These are phyloP conservation scores for Hymenoscyphus linearis DNA, from an alignment of 2,329 filamentous ascomycete genomes.

Conservation along the genomic window DNA sequence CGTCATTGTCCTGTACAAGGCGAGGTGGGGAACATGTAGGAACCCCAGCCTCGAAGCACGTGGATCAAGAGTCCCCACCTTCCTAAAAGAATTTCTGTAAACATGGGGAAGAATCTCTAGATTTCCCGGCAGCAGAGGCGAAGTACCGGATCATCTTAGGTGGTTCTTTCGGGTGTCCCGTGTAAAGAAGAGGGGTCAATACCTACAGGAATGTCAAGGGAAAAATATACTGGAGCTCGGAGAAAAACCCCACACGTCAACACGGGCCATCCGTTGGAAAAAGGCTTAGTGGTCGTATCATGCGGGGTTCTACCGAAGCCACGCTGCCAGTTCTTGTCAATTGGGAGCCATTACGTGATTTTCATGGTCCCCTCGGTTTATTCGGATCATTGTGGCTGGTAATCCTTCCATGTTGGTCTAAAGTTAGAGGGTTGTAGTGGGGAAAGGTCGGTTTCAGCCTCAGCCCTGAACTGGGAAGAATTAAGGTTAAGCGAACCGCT, in stretches of 20 bases:
- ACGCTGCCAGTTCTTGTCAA: neutral
- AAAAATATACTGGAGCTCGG: neutral
- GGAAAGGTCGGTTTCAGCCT: neutral
- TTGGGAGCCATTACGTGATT: neutral
- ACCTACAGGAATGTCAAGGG: neutral
- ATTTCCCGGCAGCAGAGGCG: neutral
- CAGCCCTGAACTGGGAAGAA: neutral
- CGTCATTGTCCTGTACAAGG: neutral
- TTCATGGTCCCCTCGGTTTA: neutral
- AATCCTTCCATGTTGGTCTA: neutral
- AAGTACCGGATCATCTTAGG: neutral
- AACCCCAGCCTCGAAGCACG: neutral
- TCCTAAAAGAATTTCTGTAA: neutral
- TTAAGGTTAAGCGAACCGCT: neutral
- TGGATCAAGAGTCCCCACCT: neutral
- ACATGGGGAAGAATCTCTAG: neutral
- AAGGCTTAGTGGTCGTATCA: neutral
- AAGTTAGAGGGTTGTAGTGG: neutral
- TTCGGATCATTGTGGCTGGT: neutral
- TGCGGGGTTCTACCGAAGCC: neutral
- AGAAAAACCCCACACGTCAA: neutral
- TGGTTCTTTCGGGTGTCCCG: neutral
- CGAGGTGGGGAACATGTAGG: neutral
- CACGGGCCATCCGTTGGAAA: neutral
- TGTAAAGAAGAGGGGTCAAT: neutral